Percentiles rank a stretch among this genome's conserved stretches.
Conservation (phyloP, 2,329 filamentous ascomycete species). For the Aspergillus eucalypticola region DNA sequence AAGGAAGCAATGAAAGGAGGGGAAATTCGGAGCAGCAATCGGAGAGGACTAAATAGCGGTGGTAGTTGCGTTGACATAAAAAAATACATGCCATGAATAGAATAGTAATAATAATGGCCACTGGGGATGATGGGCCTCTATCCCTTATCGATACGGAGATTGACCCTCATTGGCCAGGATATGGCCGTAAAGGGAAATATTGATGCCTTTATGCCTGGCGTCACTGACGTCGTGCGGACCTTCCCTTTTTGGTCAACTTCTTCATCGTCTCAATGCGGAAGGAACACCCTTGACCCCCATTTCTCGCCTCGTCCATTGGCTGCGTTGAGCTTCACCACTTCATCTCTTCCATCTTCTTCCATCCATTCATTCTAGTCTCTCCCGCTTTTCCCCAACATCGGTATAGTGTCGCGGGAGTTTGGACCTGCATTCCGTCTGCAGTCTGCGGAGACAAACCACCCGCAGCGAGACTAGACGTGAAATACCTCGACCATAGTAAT, state of each 20-base stretch:
- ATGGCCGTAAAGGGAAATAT: neutral
- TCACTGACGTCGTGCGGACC: slow-evolving; percentile 33
- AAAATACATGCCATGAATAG: slow-evolving; percentile 1
- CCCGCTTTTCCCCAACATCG: slow-evolving; percentile 1
- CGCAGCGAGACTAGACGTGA: neutral
- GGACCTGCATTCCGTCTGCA: neutral
- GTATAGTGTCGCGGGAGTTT: neutral
- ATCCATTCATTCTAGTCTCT: slow-evolving; percentile 6
- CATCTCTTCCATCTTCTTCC: neutral
- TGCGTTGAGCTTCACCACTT: neutral
- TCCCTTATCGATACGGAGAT: slow-evolving; percentile 26
- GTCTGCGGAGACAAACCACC: neutral
- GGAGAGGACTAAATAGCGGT: slow-evolving; percentile 12
- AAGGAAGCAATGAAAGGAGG: neutral
- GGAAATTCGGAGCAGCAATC: neutral
- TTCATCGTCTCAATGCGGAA: slow-evolving; percentile 14
- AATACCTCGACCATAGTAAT: neutral
- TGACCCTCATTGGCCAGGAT: slow-evolving; percentile 13
- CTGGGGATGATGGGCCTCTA: neutral
- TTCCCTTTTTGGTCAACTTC: slow-evolving; percentile 33
- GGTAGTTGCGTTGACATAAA: neutral
- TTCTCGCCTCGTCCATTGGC: neutral
- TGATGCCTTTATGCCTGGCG: slow-evolving; percentile 21
- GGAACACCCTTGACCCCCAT: neutral
- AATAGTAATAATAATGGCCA: neutral